Conservation (phyloP, 1,139 yeast genomes). For the Zygosaccharomyces sapae region DNA sequence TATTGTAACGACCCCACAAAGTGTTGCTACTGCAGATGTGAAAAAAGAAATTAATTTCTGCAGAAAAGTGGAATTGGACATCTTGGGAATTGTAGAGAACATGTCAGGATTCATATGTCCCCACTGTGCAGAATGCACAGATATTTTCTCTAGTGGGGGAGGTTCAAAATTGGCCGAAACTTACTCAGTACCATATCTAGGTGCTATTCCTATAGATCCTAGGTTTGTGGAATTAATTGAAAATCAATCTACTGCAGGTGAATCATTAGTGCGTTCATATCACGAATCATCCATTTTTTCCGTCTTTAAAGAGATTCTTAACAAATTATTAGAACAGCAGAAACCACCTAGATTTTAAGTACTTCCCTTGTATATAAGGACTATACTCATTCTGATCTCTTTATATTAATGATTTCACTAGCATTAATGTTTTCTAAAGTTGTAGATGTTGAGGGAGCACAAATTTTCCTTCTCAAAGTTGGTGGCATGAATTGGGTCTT, state of each 20-base stretch:
- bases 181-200: constrained; percentile 63
- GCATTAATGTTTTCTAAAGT: constrained; percentile 20
- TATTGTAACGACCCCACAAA: constrained; percentile 94
- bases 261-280: constrained; percentile 40
- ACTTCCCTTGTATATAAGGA: neutral
- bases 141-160: constrained; percentile 93
- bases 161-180: constrained; percentile 66
- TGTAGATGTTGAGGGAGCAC: constrained; percentile 19
- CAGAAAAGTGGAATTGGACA: constrained; percentile 71
- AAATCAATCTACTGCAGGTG: constrained; percentile 29
- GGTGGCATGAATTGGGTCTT: constrained; percentile 13
- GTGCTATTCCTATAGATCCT: constrained; percentile 91
- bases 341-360: constrained; percentile 30
- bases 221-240: constrained; percentile 82
- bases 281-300: constrained; percentile 40
- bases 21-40: constrained; percentile 88
- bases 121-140: constrained; percentile 83
- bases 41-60: constrained; percentile 92
- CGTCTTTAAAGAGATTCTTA: constrained; percentile 51
- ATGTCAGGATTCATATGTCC: constrained; percentile 98
- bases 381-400: neutral
- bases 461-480: constrained; percentile 12
- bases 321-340: constrained; percentile 42
- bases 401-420: constrained; percentile 7
- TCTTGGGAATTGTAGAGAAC: constrained; percentile 87